phyloP scores from a whole-genome alignment of 2,329 filamentous ascomycete species.

The Fusarium sp. region DNA sequence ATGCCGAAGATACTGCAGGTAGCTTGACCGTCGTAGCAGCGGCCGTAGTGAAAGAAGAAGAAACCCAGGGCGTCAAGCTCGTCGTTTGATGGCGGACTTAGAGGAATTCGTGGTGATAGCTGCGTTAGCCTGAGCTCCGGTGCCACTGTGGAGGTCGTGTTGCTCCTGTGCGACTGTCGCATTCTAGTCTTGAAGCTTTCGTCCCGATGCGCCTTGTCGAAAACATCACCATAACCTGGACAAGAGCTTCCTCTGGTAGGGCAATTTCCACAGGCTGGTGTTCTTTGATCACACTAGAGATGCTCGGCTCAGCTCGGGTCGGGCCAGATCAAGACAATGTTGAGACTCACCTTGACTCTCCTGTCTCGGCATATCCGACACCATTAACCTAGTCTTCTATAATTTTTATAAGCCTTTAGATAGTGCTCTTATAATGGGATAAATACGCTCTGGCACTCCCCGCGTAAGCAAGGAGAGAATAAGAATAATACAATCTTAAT shows the following conservation, averaged over 20 bases:
- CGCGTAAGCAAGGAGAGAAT: not conserved
- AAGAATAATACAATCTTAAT: not conserved
- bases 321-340: not conserved
- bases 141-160: not conserved
- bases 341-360: not conserved
- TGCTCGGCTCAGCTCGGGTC: not conserved
- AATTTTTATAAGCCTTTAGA: no score
- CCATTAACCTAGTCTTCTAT: not conserved
- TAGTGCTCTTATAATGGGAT: no score
- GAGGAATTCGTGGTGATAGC: not conserved
- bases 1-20: conserved; percentile 14
- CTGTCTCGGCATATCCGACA: not conserved
- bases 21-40: not conserved
- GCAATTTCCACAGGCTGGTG: not conserved
- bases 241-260: not conserved
- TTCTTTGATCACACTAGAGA: not conserved
- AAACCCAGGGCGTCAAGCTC: conserved; percentile 6
- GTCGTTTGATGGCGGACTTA: not conserved
- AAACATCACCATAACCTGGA: not conserved
- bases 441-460: no score
- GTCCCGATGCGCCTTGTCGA: not conserved
- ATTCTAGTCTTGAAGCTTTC: not conserved
- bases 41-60: conserved; percentile 12
- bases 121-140: not conserved
- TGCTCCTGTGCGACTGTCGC: not conserved